Evolutionary conservation across 116 monocot species (phyloP), one percentile per base, ranked within the genome.

Genomic region (Phalaenopsis hybrid): DNA sequence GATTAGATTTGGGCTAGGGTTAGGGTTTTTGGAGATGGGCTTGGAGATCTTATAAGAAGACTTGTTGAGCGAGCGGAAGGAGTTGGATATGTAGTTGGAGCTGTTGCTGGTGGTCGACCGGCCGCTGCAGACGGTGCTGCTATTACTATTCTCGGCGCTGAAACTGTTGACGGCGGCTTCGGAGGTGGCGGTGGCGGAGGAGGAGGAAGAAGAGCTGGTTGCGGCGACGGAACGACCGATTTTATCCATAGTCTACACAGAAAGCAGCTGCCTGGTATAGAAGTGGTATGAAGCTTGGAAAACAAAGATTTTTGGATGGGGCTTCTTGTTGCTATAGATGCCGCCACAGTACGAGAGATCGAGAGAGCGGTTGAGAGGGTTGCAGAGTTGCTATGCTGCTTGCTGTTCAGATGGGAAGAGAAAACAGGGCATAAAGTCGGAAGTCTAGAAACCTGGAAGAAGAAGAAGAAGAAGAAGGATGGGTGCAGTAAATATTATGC

Each of bases 31-130:
- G 46, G 76, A 13, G 28, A 82, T 13, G 25, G 80, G 89, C 52
- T 92, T 92, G 57, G 89, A 89, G 88, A 92, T 92, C 79, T 92
- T 92, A 79, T 92, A 84, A 50, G 92, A 92, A 80, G 78, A 75
- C 44, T 85, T 91, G 84, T 91, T 87, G 78, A 91, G 89, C 78
- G 80, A 34, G 20, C 82, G 81, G 18, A 89, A 82, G 18, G 87
- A n/a, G 85, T 61, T 90, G 13, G 73, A 78, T 15, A 81, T 73
- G 79, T 81, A 12, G 50, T 31, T 37, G 28, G 81, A 16, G 79
- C 51, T 34, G 72, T 57, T 48, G 63, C 3, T 57, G 49, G 8
- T 4, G 75, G 10, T n/a, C 20, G 21, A 52, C 11, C 52, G 23
- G 48, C 20, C 16, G 37, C 46, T 75, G 75, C 75, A 18, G 20